Evolutionary conservation across 345 rosid genomes (phyloP), one percentile per base, ranked within the genome.

Genomic region (Nephelium lappaceum): DNA sequence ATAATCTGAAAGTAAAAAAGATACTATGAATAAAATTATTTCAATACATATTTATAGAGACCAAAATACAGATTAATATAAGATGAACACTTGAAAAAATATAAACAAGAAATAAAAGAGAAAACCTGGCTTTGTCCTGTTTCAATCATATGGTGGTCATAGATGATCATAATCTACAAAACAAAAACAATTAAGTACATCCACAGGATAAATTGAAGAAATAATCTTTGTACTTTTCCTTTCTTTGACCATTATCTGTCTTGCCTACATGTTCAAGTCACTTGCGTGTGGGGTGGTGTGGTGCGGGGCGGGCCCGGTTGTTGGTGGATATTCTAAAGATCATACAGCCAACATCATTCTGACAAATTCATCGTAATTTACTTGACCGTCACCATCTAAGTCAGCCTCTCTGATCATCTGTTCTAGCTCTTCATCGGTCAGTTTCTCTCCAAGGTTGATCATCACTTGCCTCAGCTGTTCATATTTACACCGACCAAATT

Each of bases 311-410:
- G n/a, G n/a, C n/a, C n/a, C n/a, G n/a, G n/a, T n/a, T n/a, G n/a
- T n/a, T n/a, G n/a, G n/a, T n/a, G 3, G 36, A 31, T 2, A 2
- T 31, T 31, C 3, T 31, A 31, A 31, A 31, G 36, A 31, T 31
- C 36, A 31, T 11, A 69, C 80, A 55, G 78, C 88, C 55, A 87
- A 15, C 90, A 94, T 89, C 87, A 89, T 93, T 78, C 86, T 89
- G 31, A 89, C 74, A 76, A 94, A 94, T 83, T 94, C 98, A 5
- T 94, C 86, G 51, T 85, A 94, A 49, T 85, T 88, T 71, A 94
- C 73, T 71, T 63, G 87, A 16, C 90, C 95, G 83, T 91, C 92
- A 24, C 91, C 92, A 45, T 89, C 95, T 83, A 87, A 57, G 75
- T 91, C 92, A 31, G 93, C 91, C 62, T 81, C 89, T 72, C 61